Base-by-base conservation (phyloP, 2,329 filamentous ascomycete species). In the Karstenula rhodostoma region DNA sequence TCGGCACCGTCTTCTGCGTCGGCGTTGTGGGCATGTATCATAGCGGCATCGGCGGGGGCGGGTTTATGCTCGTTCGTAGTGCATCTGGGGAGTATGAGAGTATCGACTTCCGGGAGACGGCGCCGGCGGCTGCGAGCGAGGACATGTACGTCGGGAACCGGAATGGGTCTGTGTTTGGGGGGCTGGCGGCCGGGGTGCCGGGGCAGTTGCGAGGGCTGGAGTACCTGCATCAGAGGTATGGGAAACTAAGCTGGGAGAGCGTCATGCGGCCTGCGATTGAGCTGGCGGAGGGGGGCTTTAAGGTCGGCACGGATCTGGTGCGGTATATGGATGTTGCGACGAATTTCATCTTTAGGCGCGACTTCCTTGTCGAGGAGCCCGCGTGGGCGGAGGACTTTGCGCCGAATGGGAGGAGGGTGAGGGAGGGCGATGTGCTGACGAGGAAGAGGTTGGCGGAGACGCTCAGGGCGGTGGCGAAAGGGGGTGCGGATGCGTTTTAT, bases 361-460 rank as follows among this genome's bases (percentile, higher is more conserved):
- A 72, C 68, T 96, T 96, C 69, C 80, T 97, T 0, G 81, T 88
- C 0, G 83, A 90, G 3, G 88, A 97, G 58, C 89, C 90, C 0
- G 86, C 87, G 4, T 97, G 93, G 90, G 92, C 94, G 0, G 77
- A 91, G 50, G 94, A 97, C 73, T 97, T 97, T 79, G 93, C 93
- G 2, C 93, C 93, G 0, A 88, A 94, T 62, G 94, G 93, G 3
- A 89, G 85, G 0, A 81, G 92, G 3, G 69, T 97, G 0, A 81
- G 85, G 19, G 78, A 93, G 2, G 92, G 92, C n/a, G 91, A 96
- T 50, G 89, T 78, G 0, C 93, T 98, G 71, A 94, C 90, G 0
- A 84, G 94, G 48, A 90, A 89, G 70, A 86, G 93, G 58, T 96
- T 93, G 72, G 93, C 92, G 67, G 73, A 92, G 62, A 92, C 93